These are phyloP conservation scores for Phytopythium kandeliae DNA, from an alignment of 352 stramenopile species.

Conservation along the genomic window DNA sequence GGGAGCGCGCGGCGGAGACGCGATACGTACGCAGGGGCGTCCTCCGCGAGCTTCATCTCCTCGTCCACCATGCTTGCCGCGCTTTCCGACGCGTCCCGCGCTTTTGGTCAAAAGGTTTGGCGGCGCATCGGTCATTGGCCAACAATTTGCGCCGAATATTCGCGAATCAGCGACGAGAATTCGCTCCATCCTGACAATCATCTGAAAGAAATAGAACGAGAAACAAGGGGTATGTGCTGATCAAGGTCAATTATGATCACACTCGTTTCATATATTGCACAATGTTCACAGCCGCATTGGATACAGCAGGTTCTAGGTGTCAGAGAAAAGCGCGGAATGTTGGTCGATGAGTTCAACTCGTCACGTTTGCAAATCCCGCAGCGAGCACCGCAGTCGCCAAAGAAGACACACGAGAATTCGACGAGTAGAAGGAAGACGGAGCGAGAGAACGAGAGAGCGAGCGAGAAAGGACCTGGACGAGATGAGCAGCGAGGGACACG, in stretches of 20 bases:
- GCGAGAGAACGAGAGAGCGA: not conserved
- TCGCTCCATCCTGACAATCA: not conserved
- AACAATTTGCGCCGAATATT: not conserved
- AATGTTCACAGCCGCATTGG: too few relatives aligned
- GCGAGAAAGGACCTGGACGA: not conserved
- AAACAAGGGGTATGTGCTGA: not conserved
- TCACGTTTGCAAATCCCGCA: slow-evolving; percentile 3
- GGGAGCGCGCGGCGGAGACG: too few relatives aligned
- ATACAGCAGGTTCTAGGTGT: too few relatives aligned
- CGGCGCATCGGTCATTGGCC: not conserved
- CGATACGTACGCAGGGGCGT: slow-evolving; percentile 27
- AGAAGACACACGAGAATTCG: slow-evolving; percentile 1
- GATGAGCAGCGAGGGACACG: slow-evolving; percentile 6
- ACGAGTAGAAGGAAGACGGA: not conserved
- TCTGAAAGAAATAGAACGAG: not conserved
- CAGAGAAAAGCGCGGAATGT: slow-evolving; percentile 1
- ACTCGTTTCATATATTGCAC: too few relatives aligned
- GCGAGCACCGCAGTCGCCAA: too few relatives aligned
- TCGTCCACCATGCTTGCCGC: slow-evolving; percentile 36
- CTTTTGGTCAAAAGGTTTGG: slow-evolving; percentile 2
- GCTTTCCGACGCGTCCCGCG: slow-evolving; percentile 1
- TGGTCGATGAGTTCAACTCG: slow-evolving; percentile 4
- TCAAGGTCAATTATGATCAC: not conserved
- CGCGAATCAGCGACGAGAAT: not conserved
- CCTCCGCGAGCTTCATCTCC: slow-evolving; percentile 60